Conservation (phyloP, 148 eudicot genomes). For the Dysphania ambrosioides region DNA sequence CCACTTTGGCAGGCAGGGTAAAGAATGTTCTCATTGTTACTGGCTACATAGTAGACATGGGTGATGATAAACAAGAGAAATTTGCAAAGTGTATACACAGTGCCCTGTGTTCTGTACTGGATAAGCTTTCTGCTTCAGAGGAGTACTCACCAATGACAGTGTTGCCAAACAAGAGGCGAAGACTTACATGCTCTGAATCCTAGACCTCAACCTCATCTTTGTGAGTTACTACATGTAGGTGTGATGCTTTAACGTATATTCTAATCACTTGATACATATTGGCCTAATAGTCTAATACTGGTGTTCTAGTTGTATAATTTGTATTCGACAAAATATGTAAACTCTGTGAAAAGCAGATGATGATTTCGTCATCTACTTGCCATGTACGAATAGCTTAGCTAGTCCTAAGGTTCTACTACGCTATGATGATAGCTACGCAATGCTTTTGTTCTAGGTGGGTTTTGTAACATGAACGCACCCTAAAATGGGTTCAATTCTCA, state of each 20-base stretch:
- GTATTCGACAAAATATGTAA: neutral
- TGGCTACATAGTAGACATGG: constrained; percentile 11
- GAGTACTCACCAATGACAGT: constrained; percentile 42
- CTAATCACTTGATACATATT: no score
- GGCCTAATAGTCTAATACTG: neutral
- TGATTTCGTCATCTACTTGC: no score
- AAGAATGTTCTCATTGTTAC: constrained; percentile 49
- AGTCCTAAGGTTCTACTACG: no score
- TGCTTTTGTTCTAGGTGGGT: no score
- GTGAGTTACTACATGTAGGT: neutral
- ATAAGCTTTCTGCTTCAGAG: constrained; percentile 39
- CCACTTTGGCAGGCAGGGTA: constrained; percentile 57
- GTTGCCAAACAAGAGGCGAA: constrained; percentile 45
- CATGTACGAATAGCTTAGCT: no score
- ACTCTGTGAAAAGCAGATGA: no score
- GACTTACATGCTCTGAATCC: constrained; percentile 5
- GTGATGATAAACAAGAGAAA: constrained; percentile 17
- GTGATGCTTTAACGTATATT: neutral
- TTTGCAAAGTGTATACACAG: constrained; percentile 35
- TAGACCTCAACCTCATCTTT: constrained; percentile 10
- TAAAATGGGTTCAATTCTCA: neutral
- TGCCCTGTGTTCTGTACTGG: constrained; percentile 45
- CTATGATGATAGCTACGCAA: no score
- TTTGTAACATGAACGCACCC: neutral
- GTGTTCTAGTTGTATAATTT: no score